Conservation (phyloP, 129 eudicot genomes). For the Flaveria ramosissima region DNA sequence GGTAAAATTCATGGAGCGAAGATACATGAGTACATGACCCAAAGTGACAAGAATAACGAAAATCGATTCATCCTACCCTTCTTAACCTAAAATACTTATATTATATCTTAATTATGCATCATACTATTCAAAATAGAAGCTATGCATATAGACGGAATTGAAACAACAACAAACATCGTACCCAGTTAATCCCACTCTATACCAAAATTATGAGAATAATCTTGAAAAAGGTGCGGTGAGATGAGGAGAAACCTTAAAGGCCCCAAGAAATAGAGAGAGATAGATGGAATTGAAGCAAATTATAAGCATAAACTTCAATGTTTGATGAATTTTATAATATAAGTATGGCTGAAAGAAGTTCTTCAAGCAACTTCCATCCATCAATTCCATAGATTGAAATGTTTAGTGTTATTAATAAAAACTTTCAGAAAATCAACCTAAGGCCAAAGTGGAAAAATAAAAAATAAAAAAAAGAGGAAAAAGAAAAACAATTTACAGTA, state of each 20-base stretch:
- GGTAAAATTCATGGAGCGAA: neutral
- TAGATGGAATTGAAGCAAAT: no score
- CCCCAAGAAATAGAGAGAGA: no score
- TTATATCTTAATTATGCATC: neutral
- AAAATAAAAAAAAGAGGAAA: neutral
- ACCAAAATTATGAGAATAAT: no score
- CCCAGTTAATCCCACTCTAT: no score
- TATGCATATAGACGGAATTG: neutral
- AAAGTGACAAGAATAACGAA: neutral
- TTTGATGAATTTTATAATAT: neutral
- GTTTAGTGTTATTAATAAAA: neutral
- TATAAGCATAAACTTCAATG: neutral
- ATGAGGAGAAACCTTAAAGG: no score
- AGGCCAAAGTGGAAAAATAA: neutral
- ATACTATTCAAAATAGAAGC: neutral
- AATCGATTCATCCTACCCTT: neutral
- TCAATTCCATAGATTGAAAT: neutral
- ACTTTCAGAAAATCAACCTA: neutral
- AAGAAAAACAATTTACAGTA: constrained; percentile 6
- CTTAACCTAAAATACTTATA: neutral
- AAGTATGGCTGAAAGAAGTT: neutral
- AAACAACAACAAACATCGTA: no score
- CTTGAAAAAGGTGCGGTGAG: no score
- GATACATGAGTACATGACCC: neutral
- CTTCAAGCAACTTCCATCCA: neutral